Evolutionary conservation across 306 rosid genomes (phyloP), one percentile per base, ranked within the genome.

Genomic region (Albizia julibrissin): DNA sequence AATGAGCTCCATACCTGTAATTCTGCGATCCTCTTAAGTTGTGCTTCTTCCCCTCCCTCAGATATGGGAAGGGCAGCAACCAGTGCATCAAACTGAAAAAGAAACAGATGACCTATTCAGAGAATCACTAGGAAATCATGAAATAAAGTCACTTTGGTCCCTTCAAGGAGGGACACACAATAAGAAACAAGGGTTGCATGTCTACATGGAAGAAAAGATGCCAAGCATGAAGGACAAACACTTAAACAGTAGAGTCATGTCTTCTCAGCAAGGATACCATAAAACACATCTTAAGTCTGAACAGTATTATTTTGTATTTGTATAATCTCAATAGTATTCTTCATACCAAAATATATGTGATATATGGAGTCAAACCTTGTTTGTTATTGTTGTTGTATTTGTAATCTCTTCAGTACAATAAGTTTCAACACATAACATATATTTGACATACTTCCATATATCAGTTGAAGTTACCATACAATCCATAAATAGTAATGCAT

Each of bases 11-110:
- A 31, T 82, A 93, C 98, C 93, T 95, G 98, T 69, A 95, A 84
- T 86, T 91, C 94, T 64, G 91, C 90, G 80, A 95, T 95, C 88
- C 88, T 86, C 84, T 90, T 90, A 49, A 95, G 86, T 75, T 95
- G 92, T 24, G 83, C 94, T 61, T 91, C 98, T 88, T 93, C 98
- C 50, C 91, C 97, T 81, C 90, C 90, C 50, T 95, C 93, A 10
- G 91, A 82, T 73, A 93, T 74, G 10, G 98, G 97, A 78, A 95
- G 94, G 1, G 93, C 97, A 4, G 94, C 90, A 80, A 93, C 98
- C 80, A 95, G 71, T 76, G 85, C 90, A 87, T 95, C 98, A 85
- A 95, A 91, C 98, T 95, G 81, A 71, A 78, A 34, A 69, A 76
- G 73, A 71, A 80, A 75, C 78, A 82, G 42, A 21, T 24, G 27